Evolutionary conservation across 208 protist genomes (phyloP).

Genomic region (Leishmania braziliensis): DNA sequence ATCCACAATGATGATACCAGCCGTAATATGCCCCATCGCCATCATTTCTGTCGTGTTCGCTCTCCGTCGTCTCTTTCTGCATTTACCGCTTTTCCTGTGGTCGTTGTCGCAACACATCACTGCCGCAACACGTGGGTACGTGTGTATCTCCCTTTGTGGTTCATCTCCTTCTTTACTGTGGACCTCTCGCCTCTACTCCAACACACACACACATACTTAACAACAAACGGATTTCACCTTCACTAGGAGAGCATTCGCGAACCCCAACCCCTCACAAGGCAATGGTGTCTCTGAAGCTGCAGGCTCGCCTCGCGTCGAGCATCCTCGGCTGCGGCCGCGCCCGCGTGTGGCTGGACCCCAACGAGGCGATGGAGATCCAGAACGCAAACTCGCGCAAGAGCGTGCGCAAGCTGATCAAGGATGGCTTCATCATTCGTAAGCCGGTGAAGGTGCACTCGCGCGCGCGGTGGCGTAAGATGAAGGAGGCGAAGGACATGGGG

Average conservation of each 20-base stretch:
- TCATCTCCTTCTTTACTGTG: background rate
- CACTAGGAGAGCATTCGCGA: slow-evolving; percentile 11
- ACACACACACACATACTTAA: background rate
- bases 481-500: slow-evolving; percentile 94
- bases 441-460: slow-evolving; percentile 96
- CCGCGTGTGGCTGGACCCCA: slow-evolving; percentile 98
- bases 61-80: no score
- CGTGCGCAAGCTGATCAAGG: slow-evolving; percentile 97
- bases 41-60: background rate
- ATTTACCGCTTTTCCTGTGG: background rate
- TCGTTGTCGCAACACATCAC: background rate
- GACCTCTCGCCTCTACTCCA: background rate
- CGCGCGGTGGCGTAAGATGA: slow-evolving; percentile 87
- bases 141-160: background rate
- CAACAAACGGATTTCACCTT: background rate
- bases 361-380: slow-evolving; percentile 97
- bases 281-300: slow-evolving; percentile 92
- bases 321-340: slow-evolving; percentile 98
- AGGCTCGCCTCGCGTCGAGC: slow-evolving; percentile 98
- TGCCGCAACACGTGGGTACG: background rate
- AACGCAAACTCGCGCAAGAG: slow-evolving; percentile 97
- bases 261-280: background rate
- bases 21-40: background rate
- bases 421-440: slow-evolving; percentile 98
- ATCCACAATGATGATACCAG: background rate